Base-by-base conservation (phyloP, 108 stramenopile genomes). In the Skeletonema marinoi region DNA sequence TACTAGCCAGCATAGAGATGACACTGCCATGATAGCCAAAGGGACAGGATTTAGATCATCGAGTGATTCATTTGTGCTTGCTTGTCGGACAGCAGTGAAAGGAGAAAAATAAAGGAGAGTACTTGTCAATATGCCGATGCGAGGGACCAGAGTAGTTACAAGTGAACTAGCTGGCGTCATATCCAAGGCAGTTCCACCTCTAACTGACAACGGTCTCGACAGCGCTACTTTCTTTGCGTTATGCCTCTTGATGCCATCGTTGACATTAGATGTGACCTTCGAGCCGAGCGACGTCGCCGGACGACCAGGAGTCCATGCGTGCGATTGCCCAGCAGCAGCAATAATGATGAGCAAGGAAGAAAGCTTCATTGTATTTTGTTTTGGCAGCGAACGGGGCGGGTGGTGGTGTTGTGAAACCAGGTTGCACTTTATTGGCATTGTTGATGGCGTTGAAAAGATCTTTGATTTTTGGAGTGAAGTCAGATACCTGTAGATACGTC, bases 41-140 rank as follows among this genome's bases (percentile, higher is more conserved):
- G 87, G 87, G 12, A 85, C 44, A 21, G 87, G 85, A 38, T 87
- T 83, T 16, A 87, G 64, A 30, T 75, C 81, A 17, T 73, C 78
- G 11, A 87, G 65, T 8, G 59, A 46, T 19, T 71, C 48, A 17
- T 66, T 38, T 14, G 33, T 73, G 36, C 64, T 66, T 48, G 82
- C 82, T n/a, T 44, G 54, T 17, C 74, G 71, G 33, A 87, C 81
- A 12, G 85, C 73, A n/a, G 46, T 32, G 30, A 78, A 62, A 11
- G 87, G 87, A 21, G 87, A 85, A 19, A 87, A 74, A 41, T 87
- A 87, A 0, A 87, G 66, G 3, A 79, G 65, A 3, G 78, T 83
- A 29, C 77, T 70, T 12, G 84, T 87, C 25, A 87, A 50, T 17
- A 87, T 66, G 39, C 87, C 87, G 51, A 87, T 65, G 46, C 54